Conservation (phyloP, 176 grass and related monocot genomes). For the Triticum turgidum region DNA sequence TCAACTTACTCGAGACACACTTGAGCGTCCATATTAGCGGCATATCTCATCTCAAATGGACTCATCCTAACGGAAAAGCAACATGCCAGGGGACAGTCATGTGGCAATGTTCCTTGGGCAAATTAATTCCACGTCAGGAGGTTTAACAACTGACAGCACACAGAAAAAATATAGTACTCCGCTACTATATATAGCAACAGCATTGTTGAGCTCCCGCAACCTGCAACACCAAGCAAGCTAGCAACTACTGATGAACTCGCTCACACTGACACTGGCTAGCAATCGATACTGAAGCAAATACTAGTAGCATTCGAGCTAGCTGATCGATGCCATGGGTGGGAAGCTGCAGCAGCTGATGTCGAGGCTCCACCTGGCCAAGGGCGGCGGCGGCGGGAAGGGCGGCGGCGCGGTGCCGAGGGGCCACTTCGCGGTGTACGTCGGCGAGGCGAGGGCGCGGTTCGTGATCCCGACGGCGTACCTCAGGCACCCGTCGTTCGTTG, state of each 20-base stretch:
- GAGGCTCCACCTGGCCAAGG: constrained; percentile 32
- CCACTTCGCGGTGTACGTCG: constrained; percentile 57
- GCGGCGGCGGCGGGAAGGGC: background rate
- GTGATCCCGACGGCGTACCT: constrained; percentile 52
- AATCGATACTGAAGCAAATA: background rate
- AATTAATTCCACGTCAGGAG: background rate
- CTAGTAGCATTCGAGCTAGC: constrained; percentile 1
- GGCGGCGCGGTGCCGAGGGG: constrained; percentile 36
- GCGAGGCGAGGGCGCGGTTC: constrained; percentile 40
- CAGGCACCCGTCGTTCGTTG: constrained; percentile 50
- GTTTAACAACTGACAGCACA: background rate
- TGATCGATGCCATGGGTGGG: constrained; percentile 10
- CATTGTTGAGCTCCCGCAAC: background rate
- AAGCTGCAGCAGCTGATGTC: constrained; percentile 48
- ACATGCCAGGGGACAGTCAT: constrained; percentile 23
- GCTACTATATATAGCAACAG: background rate
- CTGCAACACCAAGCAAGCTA: background rate
- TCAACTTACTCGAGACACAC: constrained; percentile 9
- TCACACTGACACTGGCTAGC: background rate
- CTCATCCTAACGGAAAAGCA: constrained; percentile 29
- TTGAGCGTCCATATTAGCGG: background rate
- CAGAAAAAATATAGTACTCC: background rate
- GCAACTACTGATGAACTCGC: background rate
- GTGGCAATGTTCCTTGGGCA: constrained; percentile 31
- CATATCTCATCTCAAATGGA: background rate